Base-by-base conservation (phyloP, 129 eudicot species). In the Chrysanthemum makinoi region DNA sequence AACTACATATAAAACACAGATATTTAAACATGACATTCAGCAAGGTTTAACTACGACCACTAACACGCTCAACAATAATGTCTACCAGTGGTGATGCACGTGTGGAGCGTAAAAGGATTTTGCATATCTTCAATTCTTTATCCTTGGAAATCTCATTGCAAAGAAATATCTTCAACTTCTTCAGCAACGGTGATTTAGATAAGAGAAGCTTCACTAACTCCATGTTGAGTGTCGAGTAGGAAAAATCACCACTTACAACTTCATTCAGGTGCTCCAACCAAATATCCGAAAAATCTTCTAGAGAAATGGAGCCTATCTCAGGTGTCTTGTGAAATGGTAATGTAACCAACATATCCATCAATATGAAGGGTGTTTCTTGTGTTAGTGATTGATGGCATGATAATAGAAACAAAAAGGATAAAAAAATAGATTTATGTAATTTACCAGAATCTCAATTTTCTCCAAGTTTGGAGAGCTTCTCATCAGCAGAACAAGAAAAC, bases 201-300 rank as follows among this genome's bases (percentile, higher is more conserved):
- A 68, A 33, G 24, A 68, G 5, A 49, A 69, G 50, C 74, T 54
- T 69, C 50, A 54, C 63, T 19, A 70, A 70, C 54, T 56, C 75
- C 54, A 55, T 16, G 0, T 18, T 65, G 2, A 35, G 65, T 19
- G 5, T 22, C 43, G 2, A 4, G 55, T 22, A 24, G 16, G 2
- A 7, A 6, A 55, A 11, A 39, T 19, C 13, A 3, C 44, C 12
- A 18, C 57, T 56, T 65, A 35, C 58, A 52, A 70, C 15, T 19
- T 22, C 52, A 19, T 20, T 60, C 16, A 70, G 74, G 11, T 70
- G 65, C 20, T 55, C 49, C 65, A 54, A 15, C 12, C 3, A 17
- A 55, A 55, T 52, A 5, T 70, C 64, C 9, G 65, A 70, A 30
- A 15, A 70, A 13, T 70, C 65, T 60, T 24, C 19, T 16, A 30